These are phyloP conservation scores for Boletus eberwhitei DNA, from an alignment of 768 basidiomycete species.

Conservation along the genomic window DNA sequence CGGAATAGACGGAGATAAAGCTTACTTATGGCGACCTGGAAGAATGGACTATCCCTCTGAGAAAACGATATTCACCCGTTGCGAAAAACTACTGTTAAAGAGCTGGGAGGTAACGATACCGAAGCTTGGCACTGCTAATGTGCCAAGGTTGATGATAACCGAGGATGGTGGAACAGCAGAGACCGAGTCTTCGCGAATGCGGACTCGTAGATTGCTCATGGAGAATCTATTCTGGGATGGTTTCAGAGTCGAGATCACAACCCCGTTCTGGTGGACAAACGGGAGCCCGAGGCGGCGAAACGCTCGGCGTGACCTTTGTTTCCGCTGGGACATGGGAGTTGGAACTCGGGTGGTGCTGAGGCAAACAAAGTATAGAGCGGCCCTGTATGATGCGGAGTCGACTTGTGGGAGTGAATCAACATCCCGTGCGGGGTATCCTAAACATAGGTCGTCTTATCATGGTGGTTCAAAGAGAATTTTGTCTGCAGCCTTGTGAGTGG, in stretches of 20 bases:
- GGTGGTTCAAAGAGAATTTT: not conserved
- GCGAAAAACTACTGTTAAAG: not conserved
- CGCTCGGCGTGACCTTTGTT: not conserved
- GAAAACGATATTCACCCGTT: not conserved
- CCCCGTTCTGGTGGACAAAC: not conserved
- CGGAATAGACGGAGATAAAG: conserved; percentile 2
- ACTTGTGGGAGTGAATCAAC: not conserved
- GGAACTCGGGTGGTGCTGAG: not conserved
- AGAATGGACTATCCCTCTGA: not conserved
- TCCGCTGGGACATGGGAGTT: conserved; percentile 2
- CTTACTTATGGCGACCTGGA: not conserved
- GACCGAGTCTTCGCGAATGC: not conserved
- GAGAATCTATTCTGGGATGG: not conserved
- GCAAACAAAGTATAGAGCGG: conserved; percentile 2
- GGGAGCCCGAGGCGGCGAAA: not conserved
- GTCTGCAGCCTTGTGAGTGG: not conserved
- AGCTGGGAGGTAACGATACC: not conserved
- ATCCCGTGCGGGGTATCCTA: not conserved
- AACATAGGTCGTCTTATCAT: conserved; percentile 3
- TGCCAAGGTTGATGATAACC: not conserved
- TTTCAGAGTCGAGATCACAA: not conserved
- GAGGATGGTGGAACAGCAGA: not conserved
- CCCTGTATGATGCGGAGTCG: not conserved
- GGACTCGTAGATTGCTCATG: not conserved
- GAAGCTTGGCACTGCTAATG: not conserved